Conservation (phyloP, 2,329 filamentous ascomycete species). For the Phaeosphaeria sp. region DNA sequence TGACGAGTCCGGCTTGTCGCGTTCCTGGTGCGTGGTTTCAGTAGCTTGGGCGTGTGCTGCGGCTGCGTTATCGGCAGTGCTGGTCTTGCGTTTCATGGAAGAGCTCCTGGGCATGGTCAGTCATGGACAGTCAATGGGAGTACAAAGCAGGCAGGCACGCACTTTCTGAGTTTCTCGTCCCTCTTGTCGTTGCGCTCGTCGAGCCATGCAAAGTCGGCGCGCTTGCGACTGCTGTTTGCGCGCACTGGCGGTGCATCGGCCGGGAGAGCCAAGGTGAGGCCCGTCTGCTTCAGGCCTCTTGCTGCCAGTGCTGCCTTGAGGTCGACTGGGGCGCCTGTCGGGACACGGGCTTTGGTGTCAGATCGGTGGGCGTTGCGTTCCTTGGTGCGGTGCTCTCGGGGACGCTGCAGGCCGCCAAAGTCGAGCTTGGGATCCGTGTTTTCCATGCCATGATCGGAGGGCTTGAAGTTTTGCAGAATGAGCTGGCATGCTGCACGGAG, state of each 20-base stretch:
- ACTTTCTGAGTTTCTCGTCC: constrained; percentile 28
- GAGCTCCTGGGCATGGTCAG: constrained; percentile 39
- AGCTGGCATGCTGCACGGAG: constrained; percentile 54
- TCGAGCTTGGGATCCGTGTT: constrained; percentile 47
- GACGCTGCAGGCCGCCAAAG: constrained; percentile 35
- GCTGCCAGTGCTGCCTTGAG: constrained; percentile 33
- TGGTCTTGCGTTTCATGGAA: constrained; percentile 40
- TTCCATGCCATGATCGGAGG: constrained; percentile 46
- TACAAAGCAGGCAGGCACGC: constrained; percentile 49
- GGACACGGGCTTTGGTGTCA: constrained; percentile 33
- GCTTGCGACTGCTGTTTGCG: constrained; percentile 43
- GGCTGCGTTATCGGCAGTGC: constrained; percentile 44
- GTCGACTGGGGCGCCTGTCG: constrained; percentile 40
- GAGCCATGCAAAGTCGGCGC: constrained; percentile 32
- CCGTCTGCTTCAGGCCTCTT: constrained; percentile 30
- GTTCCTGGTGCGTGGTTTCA: constrained; percentile 54
- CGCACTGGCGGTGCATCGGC: constrained; percentile 29
- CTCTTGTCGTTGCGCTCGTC: constrained; percentile 28
- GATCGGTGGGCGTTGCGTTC: constrained; percentile 24
- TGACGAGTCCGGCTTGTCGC: constrained; percentile 41
- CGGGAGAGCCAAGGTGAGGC: not conserved
- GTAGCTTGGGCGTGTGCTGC: constrained; percentile 48
- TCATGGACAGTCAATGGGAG: constrained; percentile 42
- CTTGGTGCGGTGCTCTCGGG: constrained; percentile 12
- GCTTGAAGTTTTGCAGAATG: constrained; percentile 51